Conservation (phyloP, 2,329 filamentous ascomycete genomes). For the Grosmannia clavigera region DNA sequence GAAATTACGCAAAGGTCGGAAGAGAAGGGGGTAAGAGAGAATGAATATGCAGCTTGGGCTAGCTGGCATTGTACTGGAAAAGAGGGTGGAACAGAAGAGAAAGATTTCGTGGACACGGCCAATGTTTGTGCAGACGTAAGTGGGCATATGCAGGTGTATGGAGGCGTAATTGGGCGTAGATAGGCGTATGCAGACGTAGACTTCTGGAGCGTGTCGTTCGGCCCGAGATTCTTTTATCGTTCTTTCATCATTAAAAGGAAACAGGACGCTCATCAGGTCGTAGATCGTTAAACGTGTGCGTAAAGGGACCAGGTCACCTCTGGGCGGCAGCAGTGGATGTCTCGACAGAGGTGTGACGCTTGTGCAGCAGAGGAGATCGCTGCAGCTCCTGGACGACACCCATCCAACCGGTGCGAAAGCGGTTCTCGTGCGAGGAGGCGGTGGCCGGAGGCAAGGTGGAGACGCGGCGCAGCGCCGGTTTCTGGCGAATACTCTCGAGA, state of each 20-base stretch:
- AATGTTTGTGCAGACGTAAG: no score
- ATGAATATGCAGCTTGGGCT: no score
- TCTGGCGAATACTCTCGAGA: conserved; percentile 30
- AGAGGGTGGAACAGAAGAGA: no score
- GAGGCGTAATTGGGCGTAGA: no score
- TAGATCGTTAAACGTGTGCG: not conserved
- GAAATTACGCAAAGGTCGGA: no score
- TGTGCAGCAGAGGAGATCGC: conserved; percentile 46
- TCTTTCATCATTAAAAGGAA: not conserved
- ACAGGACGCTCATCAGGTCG: no score
- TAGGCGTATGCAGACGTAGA: not conserved
- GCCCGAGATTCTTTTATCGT: not conserved
- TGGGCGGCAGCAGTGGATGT: not conserved
- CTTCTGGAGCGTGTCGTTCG: not conserved
- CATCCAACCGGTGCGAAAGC: conserved; percentile 45
- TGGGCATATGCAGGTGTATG: no score
- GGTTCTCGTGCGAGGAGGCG: conserved; percentile 31
- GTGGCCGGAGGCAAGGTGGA: conserved; percentile 29
- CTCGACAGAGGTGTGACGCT: conserved; percentile 51
- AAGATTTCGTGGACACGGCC: not conserved
- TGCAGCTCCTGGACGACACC: conserved; percentile 52
- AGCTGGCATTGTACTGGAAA: no score
- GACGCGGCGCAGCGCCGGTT: conserved; percentile 37
- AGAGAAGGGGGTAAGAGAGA: no score
- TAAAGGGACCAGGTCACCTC: not conserved